Evolutionary conservation across 371 early-diverging fungal genomes (phyloP), one percentile per base, ranked within the genome.

Genomic region (Mucor saturninus): DNA sequence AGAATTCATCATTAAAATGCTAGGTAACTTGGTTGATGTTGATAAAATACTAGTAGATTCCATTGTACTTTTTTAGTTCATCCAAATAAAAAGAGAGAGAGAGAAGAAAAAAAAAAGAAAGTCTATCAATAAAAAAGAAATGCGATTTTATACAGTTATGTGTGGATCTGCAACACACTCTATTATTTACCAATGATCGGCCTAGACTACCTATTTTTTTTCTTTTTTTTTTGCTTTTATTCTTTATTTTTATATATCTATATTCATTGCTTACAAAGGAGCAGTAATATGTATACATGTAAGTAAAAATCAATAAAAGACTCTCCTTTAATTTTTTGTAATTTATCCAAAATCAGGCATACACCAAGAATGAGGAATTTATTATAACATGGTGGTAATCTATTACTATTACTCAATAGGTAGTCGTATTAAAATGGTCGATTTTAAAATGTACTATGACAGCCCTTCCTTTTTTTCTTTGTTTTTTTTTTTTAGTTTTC

Each of bases 301-400:
- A 56, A 29, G 21, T 45, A 31, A 56, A 15, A 46, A 42, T 30
- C 21, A 54, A 39, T 54, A 54, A 54, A 38, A 38, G 38, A 54
- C 56, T 32, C 57, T 56, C 57, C 57, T 56, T 42, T 56, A 45
- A 6, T 46, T 21, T 29, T 45, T 43, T 45, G 35, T 45, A 45
- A 56, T 56, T 32, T 56, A 15, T 56, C 57, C 35, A 56, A 56
- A 56, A 56, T 56, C 57, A 56, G 57, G 14, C 15, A 56, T 56
- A 46, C 21, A 21, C 35, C 29, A 56, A 56, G 57, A 56, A 56
- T 56, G 57, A 46, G 38, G 37, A 38, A 39, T 54, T 21, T 21
- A 21, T 1, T 21, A 21, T 21, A 21, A 21, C 21, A 21, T 21
- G 21, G 21, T 21, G 8, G 35, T 35, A 35, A 35, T 35, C 35